Percentiles rank a stretch among this genome's conserved stretches.
These are phyloP conservation scores for Pluteus cervinus DNA, from an alignment of 768 basidiomycete species.

Conservation along the genomic window DNA sequence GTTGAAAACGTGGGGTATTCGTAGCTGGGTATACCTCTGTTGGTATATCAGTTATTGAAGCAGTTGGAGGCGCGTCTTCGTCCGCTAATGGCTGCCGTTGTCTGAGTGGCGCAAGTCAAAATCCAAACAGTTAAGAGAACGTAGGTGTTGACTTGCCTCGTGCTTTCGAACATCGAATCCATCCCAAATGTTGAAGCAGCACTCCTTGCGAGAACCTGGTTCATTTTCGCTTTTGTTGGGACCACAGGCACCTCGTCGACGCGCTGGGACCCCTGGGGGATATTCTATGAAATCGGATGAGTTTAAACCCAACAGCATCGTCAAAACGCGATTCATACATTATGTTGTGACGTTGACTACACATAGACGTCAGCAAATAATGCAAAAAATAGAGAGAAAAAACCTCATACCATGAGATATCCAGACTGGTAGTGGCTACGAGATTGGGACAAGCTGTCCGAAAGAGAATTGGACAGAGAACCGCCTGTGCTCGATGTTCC, in stretches of 20 bases:
- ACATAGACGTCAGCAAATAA: not conserved
- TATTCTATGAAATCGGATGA: conserved; percentile 23
- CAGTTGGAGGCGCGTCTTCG: conserved; percentile 76
- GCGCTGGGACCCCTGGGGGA: conserved; percentile 53
- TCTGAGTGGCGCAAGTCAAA: conserved; percentile 20
- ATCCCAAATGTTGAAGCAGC: conserved; percentile 71
- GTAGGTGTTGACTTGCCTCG: conserved; percentile 35
- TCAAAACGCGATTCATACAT: conserved; percentile 28
- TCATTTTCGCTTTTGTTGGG: conserved; percentile 78
- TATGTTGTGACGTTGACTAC: conserved; percentile 59
- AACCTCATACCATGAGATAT: conserved; percentile 62
- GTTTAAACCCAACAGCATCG: not conserved
- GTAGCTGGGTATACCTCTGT: conserved; percentile 45
- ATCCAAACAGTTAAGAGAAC: conserved; percentile 11
- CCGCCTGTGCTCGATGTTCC: conserved; percentile 38
- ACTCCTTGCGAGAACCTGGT: conserved; percentile 57
- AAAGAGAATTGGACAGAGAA: conserved; percentile 44
- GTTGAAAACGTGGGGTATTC: conserved; percentile 34
- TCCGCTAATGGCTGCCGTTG: conserved; percentile 61
- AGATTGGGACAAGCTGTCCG: conserved; percentile 66
- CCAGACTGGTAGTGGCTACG: conserved; percentile 77
- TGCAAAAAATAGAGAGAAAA: not conserved
- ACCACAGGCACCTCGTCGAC: conserved; percentile 71
- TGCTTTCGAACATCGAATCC: conserved; percentile 81
- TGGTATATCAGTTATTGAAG: conserved; percentile 71